A percentile compares a stretch with the other conserved stretches of the same genome.
These are phyloP conservation scores for Mucuna pruriens DNA, from an alignment of 306 rosid species.

Conservation along the genomic window DNA sequence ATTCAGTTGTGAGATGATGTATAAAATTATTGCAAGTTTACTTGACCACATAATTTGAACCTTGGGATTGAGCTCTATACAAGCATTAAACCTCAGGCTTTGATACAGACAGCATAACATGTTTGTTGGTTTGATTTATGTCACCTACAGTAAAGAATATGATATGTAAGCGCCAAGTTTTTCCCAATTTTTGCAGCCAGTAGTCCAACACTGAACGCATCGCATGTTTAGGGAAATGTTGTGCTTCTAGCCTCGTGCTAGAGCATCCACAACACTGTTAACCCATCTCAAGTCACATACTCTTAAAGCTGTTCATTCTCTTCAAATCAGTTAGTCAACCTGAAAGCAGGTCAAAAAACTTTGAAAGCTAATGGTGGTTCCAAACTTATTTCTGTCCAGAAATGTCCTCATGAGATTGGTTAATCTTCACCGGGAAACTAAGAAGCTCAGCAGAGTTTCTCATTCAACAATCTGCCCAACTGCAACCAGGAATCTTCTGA, in stretches of 20 bases:
- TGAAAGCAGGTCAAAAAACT: background rate
- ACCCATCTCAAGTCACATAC: background rate
- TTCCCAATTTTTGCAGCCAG: background rate
- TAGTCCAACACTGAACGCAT: slow-evolving; percentile 7
- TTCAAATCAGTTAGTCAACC: background rate
- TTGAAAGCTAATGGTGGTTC: background rate
- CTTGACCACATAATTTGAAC: background rate
- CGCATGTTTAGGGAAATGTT: slow-evolving; percentile 4
- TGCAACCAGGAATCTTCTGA: slow-evolving; percentile 64
- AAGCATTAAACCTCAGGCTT: too few relatives aligned
- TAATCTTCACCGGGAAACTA: slow-evolving; percentile 4
- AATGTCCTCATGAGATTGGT: slow-evolving; percentile 9
- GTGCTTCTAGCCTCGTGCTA: background rate
- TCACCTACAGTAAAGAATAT: background rate
- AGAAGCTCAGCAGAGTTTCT: background rate
- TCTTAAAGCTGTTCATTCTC: background rate
- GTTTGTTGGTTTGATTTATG: slow-evolving; percentile 12
- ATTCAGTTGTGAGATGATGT: background rate
- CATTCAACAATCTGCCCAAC: slow-evolving; percentile 67
- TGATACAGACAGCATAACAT: background rate
- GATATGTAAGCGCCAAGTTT: background rate
- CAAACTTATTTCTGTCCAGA: slow-evolving; percentile 6
- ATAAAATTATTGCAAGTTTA: background rate
- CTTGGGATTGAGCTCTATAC: too few relatives aligned
- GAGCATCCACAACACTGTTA: slow-evolving; percentile 2